Evolutionary conservation across 2,329 filamentous ascomycete genomes (phyloP).

Genomic region (Drechslerella coelobrocha): DNA sequence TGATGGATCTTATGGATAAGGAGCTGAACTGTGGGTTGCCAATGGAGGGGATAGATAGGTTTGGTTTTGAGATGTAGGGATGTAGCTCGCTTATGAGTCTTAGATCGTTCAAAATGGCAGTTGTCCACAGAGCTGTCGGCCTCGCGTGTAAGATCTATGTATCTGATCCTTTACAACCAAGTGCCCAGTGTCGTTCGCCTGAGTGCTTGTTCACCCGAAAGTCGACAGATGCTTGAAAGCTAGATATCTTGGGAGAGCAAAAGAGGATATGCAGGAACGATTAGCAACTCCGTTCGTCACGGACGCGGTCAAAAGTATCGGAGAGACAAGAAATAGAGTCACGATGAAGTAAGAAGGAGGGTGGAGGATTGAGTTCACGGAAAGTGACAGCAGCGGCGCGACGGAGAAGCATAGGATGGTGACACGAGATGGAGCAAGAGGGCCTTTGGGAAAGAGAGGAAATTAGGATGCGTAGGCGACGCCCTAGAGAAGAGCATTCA

Average conservation of each 20-base stretch:
- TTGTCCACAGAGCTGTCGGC: conserved; percentile 39
- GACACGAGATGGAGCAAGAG: conserved; percentile 53
- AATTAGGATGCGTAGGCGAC: conserved; percentile 31
- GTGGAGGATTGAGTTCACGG: conserved; percentile 56
- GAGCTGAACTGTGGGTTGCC: conserved; percentile 39
- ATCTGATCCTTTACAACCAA: conserved; percentile 38
- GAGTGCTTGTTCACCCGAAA: not conserved
- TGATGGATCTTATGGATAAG: conserved; percentile 52
- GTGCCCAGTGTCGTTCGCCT: conserved; percentile 28
- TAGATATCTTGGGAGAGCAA: not conserved
- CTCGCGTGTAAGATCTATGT: conserved; percentile 42
- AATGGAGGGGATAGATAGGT: conserved; percentile 52
- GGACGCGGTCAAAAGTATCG: conserved; percentile 8
- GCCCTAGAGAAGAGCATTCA: not conserved
- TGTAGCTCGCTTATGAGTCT: conserved; percentile 51
- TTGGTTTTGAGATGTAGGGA: conserved; percentile 50
- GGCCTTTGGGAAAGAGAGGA: conserved; percentile 50
- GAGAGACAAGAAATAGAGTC: conserved; percentile 52
- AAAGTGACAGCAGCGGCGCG: conserved; percentile 56
- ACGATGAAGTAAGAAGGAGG: conserved; percentile 53
- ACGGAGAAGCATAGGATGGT: conserved; percentile 56
- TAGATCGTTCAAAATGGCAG: conserved; percentile 48
- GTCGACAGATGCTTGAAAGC: not conserved
- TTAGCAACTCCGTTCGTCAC: not conserved
- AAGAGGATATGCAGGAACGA: conserved; percentile 1